Base-by-base conservation (phyloP, 177 flowering plant genomes). In the Vitis hybrid region DNA sequence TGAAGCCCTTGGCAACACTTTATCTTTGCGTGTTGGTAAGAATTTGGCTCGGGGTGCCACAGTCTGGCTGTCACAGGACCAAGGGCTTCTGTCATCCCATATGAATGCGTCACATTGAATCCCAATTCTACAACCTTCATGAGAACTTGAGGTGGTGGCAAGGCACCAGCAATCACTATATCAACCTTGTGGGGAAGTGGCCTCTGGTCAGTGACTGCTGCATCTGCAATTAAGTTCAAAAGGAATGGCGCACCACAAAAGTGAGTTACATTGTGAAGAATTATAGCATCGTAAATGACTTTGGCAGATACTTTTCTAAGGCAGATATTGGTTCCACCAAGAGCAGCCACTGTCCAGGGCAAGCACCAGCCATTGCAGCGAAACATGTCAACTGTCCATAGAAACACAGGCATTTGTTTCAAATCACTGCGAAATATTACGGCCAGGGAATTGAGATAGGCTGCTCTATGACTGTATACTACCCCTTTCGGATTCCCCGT, bases 351-450 rank as follows among this genome's bases (percentile, higher is more conserved):
- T 2, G 88, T 89, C 97, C 97, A 91, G 15, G 71, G 65, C n/a
- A 84, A 80, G 76, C 90, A 87, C 97, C 97, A 91, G 0, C 92
- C 97, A 56, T 87, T 91, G 86, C 94, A 89, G 56, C 88, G 94
- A 70, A 89, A 91, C 92, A 88, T 89, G n/a, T 89, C 91, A 4
- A 87, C 89, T 12, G 89, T 85, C 97, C 94, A 91, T 9, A 91
- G 78, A 48, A 86, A 88, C 11, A 86, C 88, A 7, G 86, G 90
- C 78, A 70, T 72, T 52, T 83, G 56, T 19, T 76, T 69, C 82
- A 89, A 86, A 3, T 75, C 82, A 61, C 76, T 80, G 6, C 88
- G 75, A 66, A 83, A 75, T 69, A 83, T 69, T 0, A 82, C 70
- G 3, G 94, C 83, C 34, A 91, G 59, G 12, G 94, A 74, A 65